Conservation (phyloP, 352 stramenopile species). For the Globisporangium nunn region DNA sequence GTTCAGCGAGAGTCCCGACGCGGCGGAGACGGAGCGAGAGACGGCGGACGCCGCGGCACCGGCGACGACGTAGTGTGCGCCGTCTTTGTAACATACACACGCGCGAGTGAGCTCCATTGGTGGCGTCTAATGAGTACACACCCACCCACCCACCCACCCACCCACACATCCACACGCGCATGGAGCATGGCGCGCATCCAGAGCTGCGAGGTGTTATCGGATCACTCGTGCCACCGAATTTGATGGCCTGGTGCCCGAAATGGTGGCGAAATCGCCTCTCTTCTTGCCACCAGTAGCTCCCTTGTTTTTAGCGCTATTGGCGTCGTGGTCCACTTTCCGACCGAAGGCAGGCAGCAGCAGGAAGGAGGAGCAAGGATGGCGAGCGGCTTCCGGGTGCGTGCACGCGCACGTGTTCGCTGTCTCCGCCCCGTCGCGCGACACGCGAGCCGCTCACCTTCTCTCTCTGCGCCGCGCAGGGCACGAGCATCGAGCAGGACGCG, state of each 20-base stretch:
- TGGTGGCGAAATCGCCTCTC: neutral
- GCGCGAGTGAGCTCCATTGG: neutral
- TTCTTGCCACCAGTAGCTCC: conserved; percentile 4
- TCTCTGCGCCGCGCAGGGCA: conserved; percentile 28
- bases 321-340: neutral
- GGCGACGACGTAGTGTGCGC: neutral
- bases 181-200: neutral
- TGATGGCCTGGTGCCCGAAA: neutral
- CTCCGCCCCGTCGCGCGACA: neutral
- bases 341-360: neutral
- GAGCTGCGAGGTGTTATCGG: neutral
- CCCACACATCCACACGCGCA: neutral
- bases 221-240: neutral
- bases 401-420: neutral
- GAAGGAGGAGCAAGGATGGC: conserved; percentile 13
- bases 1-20: conserved; percentile 14
- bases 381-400: conserved; percentile 28
- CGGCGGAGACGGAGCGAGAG: neutral
- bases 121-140: neutral
- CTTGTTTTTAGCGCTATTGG: neutral
- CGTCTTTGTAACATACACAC: conserved; percentile 13
- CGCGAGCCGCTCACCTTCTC: neutral
- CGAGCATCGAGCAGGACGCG: conserved; percentile 72
- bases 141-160: neutral
- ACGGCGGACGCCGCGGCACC: neutral